These are phyloP conservation scores for Yamadazyma mexicana DNA, from an alignment of 1,139 yeast genomes.

Conservation along the genomic window DNA sequence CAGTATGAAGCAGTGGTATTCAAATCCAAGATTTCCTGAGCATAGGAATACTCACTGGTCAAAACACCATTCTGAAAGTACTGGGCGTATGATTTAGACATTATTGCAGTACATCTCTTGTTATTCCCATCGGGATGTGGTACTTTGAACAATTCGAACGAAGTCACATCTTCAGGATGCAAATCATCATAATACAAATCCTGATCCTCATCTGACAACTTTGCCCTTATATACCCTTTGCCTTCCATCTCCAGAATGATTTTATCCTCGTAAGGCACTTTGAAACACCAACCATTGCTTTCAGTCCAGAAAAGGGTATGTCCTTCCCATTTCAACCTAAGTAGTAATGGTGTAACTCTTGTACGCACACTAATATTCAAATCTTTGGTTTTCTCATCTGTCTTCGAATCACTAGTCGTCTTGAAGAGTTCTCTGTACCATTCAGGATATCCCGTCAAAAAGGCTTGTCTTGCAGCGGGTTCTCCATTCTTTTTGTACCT, in stretches of 20 bases:
- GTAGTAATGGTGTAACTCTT: slow-evolving; percentile 71
- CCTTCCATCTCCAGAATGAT: slow-evolving; percentile 39
- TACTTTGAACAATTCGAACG: slow-evolving; percentile 57
- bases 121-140: slow-evolving; percentile 89
- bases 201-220: slow-evolving; percentile 28
- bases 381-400: slow-evolving; percentile 24
- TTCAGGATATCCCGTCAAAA: slow-evolving; percentile 86
- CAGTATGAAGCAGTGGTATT: slow-evolving; percentile 87
- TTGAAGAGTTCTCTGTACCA: slow-evolving; percentile 85
- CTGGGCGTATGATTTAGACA: slow-evolving; percentile 73
- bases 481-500: slow-evolving; percentile 68
- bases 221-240: slow-evolving; percentile 54
- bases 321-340: slow-evolving; percentile 84
- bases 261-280: slow-evolving; percentile 45
- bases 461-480: slow-evolving; percentile 76
- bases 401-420: slow-evolving; percentile 28
- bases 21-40: slow-evolving; percentile 72
- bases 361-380: slow-evolving; percentile 71
- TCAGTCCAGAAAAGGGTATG: slow-evolving; percentile 81
- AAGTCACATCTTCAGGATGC: slow-evolving; percentile 18
- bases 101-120: slow-evolving; percentile 72
- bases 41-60: slow-evolving; percentile 70
- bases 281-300: slow-evolving; percentile 85
- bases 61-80: slow-evolving; percentile 74
- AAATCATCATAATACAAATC: slow-evolving; percentile 20